These are phyloP conservation scores for Eremochloa ophiuroides DNA, from an alignment of 176 grass and related monocot species.

Conservation along the genomic window DNA sequence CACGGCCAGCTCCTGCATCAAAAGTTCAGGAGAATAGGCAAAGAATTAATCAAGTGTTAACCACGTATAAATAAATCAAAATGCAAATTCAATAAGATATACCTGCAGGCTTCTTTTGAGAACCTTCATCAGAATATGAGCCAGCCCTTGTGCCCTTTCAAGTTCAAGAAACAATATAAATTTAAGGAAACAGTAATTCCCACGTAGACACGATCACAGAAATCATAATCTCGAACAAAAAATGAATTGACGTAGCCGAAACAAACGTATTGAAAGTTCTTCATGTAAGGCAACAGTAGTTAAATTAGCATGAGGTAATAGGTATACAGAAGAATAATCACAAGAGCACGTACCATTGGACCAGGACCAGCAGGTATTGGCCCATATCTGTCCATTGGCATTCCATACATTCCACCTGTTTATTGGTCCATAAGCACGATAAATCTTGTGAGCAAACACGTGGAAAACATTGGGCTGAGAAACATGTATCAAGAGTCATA, in stretches of 20 bases:
- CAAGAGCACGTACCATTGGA: conserved; percentile 51
- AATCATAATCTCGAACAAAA: background rate
- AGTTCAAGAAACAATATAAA: conserved; percentile 24
- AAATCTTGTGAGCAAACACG: background rate
- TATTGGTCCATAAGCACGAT: conserved; percentile 14
- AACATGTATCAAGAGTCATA: background rate
- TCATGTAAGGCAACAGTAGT: background rate
- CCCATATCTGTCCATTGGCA: conserved; percentile 71
- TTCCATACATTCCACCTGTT: conserved; percentile 79
- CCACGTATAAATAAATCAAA: background rate
- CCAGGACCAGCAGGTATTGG: conserved; percentile 47
- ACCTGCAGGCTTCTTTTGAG: conserved; percentile 83
- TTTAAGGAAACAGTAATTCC: background rate
- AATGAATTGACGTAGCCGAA: background rate
- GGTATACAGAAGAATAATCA: background rate
- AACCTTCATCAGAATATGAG: conserved; percentile 73
- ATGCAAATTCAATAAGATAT: background rate
- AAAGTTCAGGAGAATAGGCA: background rate
- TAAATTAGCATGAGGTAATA: background rate
- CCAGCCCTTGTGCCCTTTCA: conserved; percentile 52
- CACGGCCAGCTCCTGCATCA: conserved; percentile 62
- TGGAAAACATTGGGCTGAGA: background rate
- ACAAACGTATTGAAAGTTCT: background rate
- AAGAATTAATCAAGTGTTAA: background rate
- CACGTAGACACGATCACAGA: background rate